Evolutionary conservation across 1,284 basidiomycete species (phyloP), one percentile per base, ranked within the genome.

Genomic region (Pseudozyma thailandica): DNA sequence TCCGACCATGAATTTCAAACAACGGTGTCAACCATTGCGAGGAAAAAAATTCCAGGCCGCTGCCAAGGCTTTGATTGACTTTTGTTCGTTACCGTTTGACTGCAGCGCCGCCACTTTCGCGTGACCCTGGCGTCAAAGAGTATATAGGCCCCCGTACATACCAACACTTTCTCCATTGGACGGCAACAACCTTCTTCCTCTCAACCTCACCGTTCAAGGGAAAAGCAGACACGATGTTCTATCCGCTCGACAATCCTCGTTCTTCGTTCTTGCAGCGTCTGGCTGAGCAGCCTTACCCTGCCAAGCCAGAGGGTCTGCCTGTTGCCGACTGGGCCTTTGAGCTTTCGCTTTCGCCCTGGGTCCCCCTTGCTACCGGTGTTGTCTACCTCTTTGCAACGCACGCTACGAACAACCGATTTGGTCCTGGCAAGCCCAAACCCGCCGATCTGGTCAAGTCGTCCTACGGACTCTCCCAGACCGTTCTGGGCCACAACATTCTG

Each of bases 401-500:
- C 45, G 58, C 58, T 6, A 65, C 68, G 33, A 76, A 76, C 55
- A 18, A 48, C 33, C 54, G 72, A 0, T 73, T 73, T 20, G 61
- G 62, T 23, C 60, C 72, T 5, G 60, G 60, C 47, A 74, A 74
- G 55, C 62, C 62, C 23, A 64, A 71, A 25, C 72, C 71, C 5
- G 41, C 59, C n/a, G 74, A 76, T 18, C 44, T 76, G 15, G 58
- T 76, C 62, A 74, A 76, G 49, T 51, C 56, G 31, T 58, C 56
- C 4, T 65, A 69, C 48, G 58, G 50, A n/a, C 57, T 74, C 13
- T 50, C 51, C 7, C 63, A 72, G 25, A 62, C 70, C 30, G 75
- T 83, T 10, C 65, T 83, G 21, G 51, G 69, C 23, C 82, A 83
- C 74, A 83, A 83, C 72, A 56, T 82, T 28, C 50, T 80, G 26